Conservation (phyloP, 228 moss, liverwort and hornwort genomes). For the Sphagnum magellanicum region DNA sequence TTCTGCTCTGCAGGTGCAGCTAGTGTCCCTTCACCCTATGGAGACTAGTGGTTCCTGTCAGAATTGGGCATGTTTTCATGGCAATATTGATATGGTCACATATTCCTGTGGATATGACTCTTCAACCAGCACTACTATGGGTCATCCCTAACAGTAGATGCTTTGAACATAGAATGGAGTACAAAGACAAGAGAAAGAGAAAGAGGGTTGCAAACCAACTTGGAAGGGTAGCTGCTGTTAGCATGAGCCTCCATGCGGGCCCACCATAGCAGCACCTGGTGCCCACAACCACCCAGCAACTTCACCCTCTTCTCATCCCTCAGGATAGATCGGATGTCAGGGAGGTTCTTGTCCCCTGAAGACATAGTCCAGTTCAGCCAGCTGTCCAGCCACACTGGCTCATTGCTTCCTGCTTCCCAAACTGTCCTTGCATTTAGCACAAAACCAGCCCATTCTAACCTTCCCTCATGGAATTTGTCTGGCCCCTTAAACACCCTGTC, state of each 20-base stretch:
- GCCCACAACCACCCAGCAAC: constrained; percentile 48
- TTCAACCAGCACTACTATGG: too few relatives aligned
- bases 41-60: too few relatives aligned
- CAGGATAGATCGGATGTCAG: constrained; percentile 27
- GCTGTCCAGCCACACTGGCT: constrained; percentile 36
- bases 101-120: too few relatives aligned
- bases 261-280: constrained; percentile 45
- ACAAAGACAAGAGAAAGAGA: constrained; percentile 1
- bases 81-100: too few relatives aligned
- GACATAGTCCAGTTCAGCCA: constrained; percentile 40
- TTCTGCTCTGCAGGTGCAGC: too few relatives aligned
- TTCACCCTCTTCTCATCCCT: constrained; percentile 29
- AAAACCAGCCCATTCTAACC: constrained; percentile 61
- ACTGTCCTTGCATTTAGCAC: constrained; percentile 36
- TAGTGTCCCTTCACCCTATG: too few relatives aligned
- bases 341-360: constrained; percentile 4
- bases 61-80: too few relatives aligned
- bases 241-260: constrained; percentile 38
- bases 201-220: constrained; percentile 15
- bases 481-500: constrained; percentile 4
- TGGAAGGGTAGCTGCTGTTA: constrained; percentile 42
- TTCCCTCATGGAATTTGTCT: not conserved
- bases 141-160: too few relatives aligned
- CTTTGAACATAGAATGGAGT: not conserved
- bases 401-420: constrained; percentile 18